Conservation (phyloP, 2,329 filamentous ascomycete genomes). For the Botrytis squamosa region DNA sequence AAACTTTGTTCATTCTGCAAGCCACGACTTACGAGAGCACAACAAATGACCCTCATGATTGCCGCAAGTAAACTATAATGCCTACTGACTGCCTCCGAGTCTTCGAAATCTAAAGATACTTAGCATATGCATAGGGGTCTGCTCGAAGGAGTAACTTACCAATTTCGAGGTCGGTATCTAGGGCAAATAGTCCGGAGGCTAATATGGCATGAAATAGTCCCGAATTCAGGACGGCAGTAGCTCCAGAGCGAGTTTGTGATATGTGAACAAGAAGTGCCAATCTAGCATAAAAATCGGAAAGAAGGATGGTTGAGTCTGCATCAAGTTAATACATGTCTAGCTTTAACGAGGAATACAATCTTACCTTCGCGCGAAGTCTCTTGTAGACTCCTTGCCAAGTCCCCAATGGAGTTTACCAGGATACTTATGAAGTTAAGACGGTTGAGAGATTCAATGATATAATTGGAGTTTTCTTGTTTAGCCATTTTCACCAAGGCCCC, state of each 20-base stretch:
- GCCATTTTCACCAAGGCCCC: conserved; percentile 73
- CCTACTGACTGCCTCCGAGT: conserved; percentile 34
- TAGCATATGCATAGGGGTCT: conserved; percentile 23
- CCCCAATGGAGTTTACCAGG: conserved; percentile 81
- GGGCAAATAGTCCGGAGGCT: conserved; percentile 79
- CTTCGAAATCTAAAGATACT: conserved; percentile 35
- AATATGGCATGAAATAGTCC: conserved; percentile 82
- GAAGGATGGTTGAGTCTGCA: conserved; percentile 41
- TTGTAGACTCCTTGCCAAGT: conserved; percentile 70
- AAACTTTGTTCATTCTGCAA: conserved; percentile 72
- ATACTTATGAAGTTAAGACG: conserved; percentile 89
- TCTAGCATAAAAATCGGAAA: conserved; percentile 62
- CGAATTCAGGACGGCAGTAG: conserved; percentile 81
- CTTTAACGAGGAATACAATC: conserved; percentile 28
- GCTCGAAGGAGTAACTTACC: conserved; percentile 43
- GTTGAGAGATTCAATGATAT: conserved; percentile 76
- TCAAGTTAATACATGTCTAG: conserved; percentile 22
- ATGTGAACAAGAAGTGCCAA: conserved; percentile 81
- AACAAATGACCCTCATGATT: conserved; percentile 77
- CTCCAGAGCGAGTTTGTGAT: conserved; percentile 79
- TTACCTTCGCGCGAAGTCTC: conserved; percentile 57
- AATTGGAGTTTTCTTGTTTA: conserved; percentile 66
- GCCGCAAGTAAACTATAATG: conserved; percentile 76
- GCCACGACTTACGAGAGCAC: conserved; percentile 77
- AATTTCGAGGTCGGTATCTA: conserved; percentile 89